A percentile compares a stretch with the other conserved stretches of the same genome.
Conservation (phyloP, 257 asterid genomes). For the Haberlea rhodopensis region DNA sequence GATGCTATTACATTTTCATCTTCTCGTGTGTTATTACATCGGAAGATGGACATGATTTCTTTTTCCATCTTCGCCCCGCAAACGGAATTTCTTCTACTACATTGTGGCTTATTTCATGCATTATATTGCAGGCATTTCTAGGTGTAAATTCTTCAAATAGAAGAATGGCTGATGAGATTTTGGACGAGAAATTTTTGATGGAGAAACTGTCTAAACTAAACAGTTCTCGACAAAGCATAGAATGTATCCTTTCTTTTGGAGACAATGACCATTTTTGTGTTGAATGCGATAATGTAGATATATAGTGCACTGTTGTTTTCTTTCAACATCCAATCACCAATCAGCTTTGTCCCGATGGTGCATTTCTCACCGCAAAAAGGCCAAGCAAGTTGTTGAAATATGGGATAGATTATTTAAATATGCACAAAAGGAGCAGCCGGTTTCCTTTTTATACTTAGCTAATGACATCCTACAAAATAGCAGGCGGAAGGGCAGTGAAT, state of each 20-base stretch:
- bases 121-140: slow-evolving; percentile 34
- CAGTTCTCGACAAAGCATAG: slow-evolving; percentile 88
- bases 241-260: slow-evolving; percentile 75
- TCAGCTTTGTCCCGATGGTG: slow-evolving; percentile 96
- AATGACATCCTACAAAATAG: slow-evolving; percentile 96
- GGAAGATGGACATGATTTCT: not conserved
- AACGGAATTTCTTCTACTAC: not conserved
- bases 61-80: not conserved
- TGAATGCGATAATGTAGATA: slow-evolving; percentile 18
- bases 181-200: slow-evolving; percentile 56
- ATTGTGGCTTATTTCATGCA: slow-evolving; percentile 3
- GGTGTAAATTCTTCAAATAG: slow-evolving; percentile 13
- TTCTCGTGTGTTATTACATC: not conserved
- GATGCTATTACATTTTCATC: not conserved
- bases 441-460: slow-evolving; percentile 75
- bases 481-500: slow-evolving; percentile 95
- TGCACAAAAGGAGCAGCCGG: slow-evolving; percentile 71
- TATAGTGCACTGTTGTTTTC: slow-evolving; percentile 24
- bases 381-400: slow-evolving; percentile 85
- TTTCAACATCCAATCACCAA: slow-evolving; percentile 47
- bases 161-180: slow-evolving; percentile 66
- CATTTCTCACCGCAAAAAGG: slow-evolving; percentile 72
- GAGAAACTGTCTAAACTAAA: slow-evolving; percentile 89
- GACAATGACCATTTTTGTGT: slow-evolving; percentile 9
- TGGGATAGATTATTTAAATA: slow-evolving; percentile 80